Conservation (phyloP, 257 asterid genomes). For the Jacaranda mimosifolia region DNA sequence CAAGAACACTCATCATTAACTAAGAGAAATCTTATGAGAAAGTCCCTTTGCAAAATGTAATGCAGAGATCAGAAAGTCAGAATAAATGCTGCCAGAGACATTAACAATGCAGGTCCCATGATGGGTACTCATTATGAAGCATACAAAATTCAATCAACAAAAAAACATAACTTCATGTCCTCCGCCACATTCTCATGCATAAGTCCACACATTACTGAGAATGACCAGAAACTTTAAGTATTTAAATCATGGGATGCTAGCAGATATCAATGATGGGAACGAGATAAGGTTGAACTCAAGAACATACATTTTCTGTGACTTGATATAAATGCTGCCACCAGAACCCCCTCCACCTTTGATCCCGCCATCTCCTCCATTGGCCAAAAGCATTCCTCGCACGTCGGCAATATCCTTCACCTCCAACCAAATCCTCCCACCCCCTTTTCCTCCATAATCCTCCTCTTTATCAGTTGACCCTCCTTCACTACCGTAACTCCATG, state of each 20-base stretch:
- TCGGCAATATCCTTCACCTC: constrained; percentile 48
- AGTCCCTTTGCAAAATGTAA: not conserved
- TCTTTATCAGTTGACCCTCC: constrained; percentile 78
- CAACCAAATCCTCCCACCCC: constrained; percentile 89
- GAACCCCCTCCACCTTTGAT: constrained; percentile 94
- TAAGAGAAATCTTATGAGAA: not conserved
- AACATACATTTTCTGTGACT: constrained; percentile 69
- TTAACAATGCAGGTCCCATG: not conserved
- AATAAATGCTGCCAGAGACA: not conserved
- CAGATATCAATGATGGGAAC: not conserved
- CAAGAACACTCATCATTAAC: constrained; percentile 13
- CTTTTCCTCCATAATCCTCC: constrained; percentile 81
- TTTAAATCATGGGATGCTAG: not conserved
- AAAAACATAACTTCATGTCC: not conserved
- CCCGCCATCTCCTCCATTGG: constrained; percentile 91
- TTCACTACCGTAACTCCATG: constrained; percentile 79
- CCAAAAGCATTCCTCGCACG: constrained; percentile 63
- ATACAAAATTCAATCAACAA: constrained; percentile 10
- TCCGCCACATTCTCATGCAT: not conserved
- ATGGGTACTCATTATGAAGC: not conserved
- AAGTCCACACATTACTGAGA: not conserved
- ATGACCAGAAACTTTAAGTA: not conserved
- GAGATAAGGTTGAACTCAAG: constrained; percentile 37
- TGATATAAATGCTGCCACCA: constrained; percentile 85
- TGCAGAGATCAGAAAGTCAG: constrained; percentile 7